Base-by-base conservation (phyloP, 2,329 filamentous ascomycete genomes). In the Aphanoascus verrucosus region DNA sequence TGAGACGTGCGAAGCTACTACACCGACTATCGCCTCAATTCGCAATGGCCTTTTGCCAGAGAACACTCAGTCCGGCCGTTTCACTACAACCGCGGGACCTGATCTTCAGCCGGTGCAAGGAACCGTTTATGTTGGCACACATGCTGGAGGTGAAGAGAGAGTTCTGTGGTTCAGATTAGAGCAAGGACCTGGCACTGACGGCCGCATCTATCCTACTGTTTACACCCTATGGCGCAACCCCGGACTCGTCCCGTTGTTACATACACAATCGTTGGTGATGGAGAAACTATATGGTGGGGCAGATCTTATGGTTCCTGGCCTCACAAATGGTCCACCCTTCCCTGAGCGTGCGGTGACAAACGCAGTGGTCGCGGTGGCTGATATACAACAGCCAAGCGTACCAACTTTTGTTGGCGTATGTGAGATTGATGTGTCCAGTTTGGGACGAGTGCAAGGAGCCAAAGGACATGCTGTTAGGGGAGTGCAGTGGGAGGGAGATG, bases 181-280 rank as follows among this genome's bases (percentile, higher is more conserved):
- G 52, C 79, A 82, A 57, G 74, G 70, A 32, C 69, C 67, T 7
- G 69, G 67, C 1, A 64, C 68, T 0, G 68, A 72, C 57, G 65
- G 67, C 49, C 66, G 67, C 34, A 58, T 74, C 11, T 73, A 72
- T 54, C 72, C 72, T 3, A 71, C 74, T 44, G 80, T 85, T 2
- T 85, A 85, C 63, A 83, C 82, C 1, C 67, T 85, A 55, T 86
- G 83, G 83, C 74, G 76, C 54, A 80, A 83, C 60, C 74, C 81
- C 2, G 71, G 73, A 31, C 68, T 86, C 12, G 68, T 84, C 0
- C 80, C 83, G 0, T 65, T 86, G 32, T 72, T 86, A n/a, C 77
- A 83, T 59, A 85, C 83, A 0, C 80, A 79, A 3, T 72, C 74
- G 8, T 61, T 72, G 47, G 74, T 80, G 20, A 77, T 85, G 62